Evolutionary conservation across 1,139 yeast genomes (phyloP), one percentile per base, ranked within the genome.

Genomic region (Kurtzmaniella quercitrusa): DNA sequence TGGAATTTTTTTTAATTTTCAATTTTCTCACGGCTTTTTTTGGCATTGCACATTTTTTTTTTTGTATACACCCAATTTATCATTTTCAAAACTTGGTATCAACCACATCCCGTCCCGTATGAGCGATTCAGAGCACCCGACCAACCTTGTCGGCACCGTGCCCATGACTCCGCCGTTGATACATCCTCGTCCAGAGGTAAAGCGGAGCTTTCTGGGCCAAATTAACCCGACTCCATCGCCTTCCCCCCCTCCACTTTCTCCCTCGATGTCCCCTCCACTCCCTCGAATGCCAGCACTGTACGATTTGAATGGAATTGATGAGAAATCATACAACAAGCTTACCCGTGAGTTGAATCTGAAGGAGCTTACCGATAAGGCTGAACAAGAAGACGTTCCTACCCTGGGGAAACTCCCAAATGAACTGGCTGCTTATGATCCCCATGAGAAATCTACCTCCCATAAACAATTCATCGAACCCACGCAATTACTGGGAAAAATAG

Each of bases 231-330:
- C 39, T n/a, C 39, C 33, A 12, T 40, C 39, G 3, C 39, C 42
- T 15, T 40, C 42, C 9, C 27, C 38, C 3, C 15, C 15, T 4
- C 16, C 38, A 11, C 15, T 19, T 12, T 12, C 34, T 15, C 44
- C 43, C 1, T 38, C 46, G 2, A 43, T 46, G 44, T 49, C 49
- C 41, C 38, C 38, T n/a, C 25, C 25, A 14, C 56, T 80, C n/a
- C 88, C 87, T 10, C 62, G 88, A 41, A 71, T 77, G 60, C 82
- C 84, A 1, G 88, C 81, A 1, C 75, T 83, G 0, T 66, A 75
- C 50, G 76, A 82, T 55, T 82, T 82, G 40, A 75, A 69, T 47
- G 85, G 79, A 41, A 50, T 50, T 17, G 52, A 56, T 39, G 52
- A 54, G 39, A 56, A 54, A 15, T 49, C 56, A 39, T 59, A 57